Evolutionary conservation across 352 stramenopile species (phyloP), one percentile per base, ranked within the genome.

Genomic region (Phytophthora kernoviae): DNA sequence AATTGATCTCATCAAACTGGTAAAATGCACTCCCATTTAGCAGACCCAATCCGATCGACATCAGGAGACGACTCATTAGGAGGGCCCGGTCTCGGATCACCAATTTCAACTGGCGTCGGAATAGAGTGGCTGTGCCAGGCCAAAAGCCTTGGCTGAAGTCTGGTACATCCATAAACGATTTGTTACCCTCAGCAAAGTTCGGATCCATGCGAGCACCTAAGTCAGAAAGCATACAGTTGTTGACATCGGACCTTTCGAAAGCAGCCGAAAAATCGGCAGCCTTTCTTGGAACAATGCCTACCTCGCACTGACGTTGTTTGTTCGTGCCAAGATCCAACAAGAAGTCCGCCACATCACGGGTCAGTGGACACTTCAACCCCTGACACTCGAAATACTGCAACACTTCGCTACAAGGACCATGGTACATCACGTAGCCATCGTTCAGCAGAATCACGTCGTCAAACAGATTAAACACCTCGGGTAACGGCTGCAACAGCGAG

Each of bases 401-500:
- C 8, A 58, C 70, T 62, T 66, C 21, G 81, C 81, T 33, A 81
- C 70, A 64, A 75, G 81, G 36, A 94, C 61, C 34, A 96, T 54
- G 59, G 63, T 93, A 98, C 33, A 97, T 79, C 17, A 97, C 70
- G n/a, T 74, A 56, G 37, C 91, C 90, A 44, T 91, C 67, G 64
- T 87, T 83, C 24, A 98, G 55, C 18, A 98, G 32, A 18, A 96
- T 85, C 10, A 97, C 53, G 41, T 97, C 84, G 68, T 98, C 91
- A 70, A 98, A 97, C n/a, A 96, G 65, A 15, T 43, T 17, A 21
- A 77, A 65, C 4, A 81, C 69, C 15, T 81, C 69, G 0, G 69
- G 73, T 6, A 91, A 79, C 12, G 65, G 65, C 69, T 98, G 73
- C 2, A 96, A 65, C 26, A 97, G 65, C 4, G 84, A 80, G n/a